A percentile compares a stretch with the other conserved stretches of the same genome.
phyloP scores from a whole-genome alignment of 2,329 filamentous ascomycete species.

The Chrysoporthe cubensis region DNA sequence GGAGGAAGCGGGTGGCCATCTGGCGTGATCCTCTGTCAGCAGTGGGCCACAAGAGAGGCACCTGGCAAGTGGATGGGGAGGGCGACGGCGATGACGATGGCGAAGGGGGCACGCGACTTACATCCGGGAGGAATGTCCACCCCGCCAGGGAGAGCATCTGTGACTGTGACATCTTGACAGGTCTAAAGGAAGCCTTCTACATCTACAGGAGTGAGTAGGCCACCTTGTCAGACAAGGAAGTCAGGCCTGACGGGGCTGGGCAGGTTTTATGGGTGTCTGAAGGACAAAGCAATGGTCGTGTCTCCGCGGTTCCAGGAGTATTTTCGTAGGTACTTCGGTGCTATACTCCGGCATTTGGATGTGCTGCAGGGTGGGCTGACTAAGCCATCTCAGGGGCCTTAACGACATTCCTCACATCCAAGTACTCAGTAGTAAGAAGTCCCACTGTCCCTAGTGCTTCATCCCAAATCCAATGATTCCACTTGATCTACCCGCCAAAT shows the following conservation, averaged over 20 bases:
- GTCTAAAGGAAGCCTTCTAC: conserved; percentile 1
- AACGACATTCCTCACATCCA: too few species aligned
- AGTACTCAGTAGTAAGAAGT: too few species aligned
- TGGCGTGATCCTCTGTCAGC: conserved; percentile 40
- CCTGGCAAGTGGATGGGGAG: background rate
- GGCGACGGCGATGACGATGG: background rate
- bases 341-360: too few species aligned
- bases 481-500: too few species aligned
- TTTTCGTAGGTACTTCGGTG: too few species aligned
- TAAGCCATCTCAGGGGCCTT: too few species aligned
- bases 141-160: conserved; percentile 57
- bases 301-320: background rate
- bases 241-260: background rate
- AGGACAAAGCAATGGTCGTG: background rate
- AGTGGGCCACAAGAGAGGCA: background rate
- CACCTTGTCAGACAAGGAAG: background rate
- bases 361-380: too few species aligned
- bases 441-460: too few species aligned
- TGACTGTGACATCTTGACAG: conserved; percentile 52
- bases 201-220: conserved; percentile 9
- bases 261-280: background rate
- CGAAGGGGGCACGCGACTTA: conserved; percentile 38
- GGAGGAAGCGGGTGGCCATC: conserved; percentile 78
- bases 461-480: too few species aligned
- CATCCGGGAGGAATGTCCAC: conserved; percentile 61